Base-by-base conservation (phyloP, 1,139 yeast genomes). In the Saccharomyces hybrid region DNA sequence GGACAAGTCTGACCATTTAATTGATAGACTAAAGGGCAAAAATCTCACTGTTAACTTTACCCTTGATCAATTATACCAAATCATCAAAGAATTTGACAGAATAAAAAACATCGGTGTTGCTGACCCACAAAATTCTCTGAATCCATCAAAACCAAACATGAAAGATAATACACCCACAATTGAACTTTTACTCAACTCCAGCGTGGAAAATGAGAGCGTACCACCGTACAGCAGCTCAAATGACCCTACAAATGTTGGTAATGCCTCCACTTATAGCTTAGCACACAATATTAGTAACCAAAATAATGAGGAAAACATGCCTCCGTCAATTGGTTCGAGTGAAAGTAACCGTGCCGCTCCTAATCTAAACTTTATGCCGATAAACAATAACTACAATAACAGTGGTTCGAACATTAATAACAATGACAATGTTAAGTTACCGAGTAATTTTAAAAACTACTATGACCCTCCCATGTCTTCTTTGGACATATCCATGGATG, bases 401-500 rank as follows among this genome's bases (percentile, higher is more conserved):
- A 9, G 7, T 25, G 16, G 13, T 7, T 11, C 25, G 11, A 38
- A 38, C 23, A 16, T 9, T 27, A 51, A 49, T 32, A 51, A 51
- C 14, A 41, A 44, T 13, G 57, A 56, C 32, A 51, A 27, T 16
- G 51, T 27, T 6, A 23, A 44, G 23, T 48, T 34, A 20, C 44
- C 47, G 27, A 44, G 46, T 13, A n/a, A 52, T 9, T 38, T 9
- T 13, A 38, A 38, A 25, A 38, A 16, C 25, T 20, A 9, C n/a
- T 9, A 20, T 16, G 44, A 38, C 44, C n/a, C 44, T 5, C 44
- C 25, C 2, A 38, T 38, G 44, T 9, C 44, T 38, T 38, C 44
- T 38, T 38, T 38, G 44, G 57, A 56, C 28, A 55, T 53, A 42
- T 47, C 52, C 13, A 50, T 46, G 44, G 59, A 51, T 28, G 55